Evolutionary conservation across 1,139 yeast genomes (phyloP).

Genomic region (Yamadazyma aaseri): DNA sequence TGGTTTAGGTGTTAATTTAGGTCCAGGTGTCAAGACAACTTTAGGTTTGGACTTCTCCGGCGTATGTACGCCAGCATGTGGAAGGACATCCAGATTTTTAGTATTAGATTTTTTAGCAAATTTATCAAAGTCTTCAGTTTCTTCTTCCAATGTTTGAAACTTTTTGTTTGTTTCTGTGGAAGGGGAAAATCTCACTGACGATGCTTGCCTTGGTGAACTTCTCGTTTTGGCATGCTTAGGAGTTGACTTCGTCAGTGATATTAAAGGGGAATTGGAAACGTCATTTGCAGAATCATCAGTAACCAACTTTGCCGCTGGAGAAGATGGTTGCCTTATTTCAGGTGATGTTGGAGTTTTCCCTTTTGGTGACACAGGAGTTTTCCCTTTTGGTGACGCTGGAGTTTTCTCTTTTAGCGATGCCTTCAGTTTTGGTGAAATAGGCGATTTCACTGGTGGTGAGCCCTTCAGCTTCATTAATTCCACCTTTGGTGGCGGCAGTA

Average conservation of each 20-base stretch:
- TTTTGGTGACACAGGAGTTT: constrained; percentile 11
- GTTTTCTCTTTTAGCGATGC: constrained; percentile 1
- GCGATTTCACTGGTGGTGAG: constrained; percentile 1
- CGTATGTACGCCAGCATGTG: too few relatives aligned
- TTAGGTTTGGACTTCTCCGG: constrained; percentile 3
- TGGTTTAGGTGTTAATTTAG: constrained; percentile 19
- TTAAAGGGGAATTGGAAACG: constrained; percentile 1
- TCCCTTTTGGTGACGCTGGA: constrained; percentile 5
- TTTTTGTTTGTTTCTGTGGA: constrained; percentile 2
- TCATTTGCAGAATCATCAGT: too few relatives aligned
- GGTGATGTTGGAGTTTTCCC: constrained; percentile 9
- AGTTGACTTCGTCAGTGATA: constrained; percentile 3
- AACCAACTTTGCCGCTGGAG: too few relatives aligned
- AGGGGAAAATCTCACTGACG: background rate
- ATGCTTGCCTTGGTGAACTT: background rate
- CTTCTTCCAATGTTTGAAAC: constrained; percentile 22
- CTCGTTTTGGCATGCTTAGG: constrained; percentile 3
- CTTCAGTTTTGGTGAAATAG: constrained; percentile 1
- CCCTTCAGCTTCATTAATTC: too few relatives aligned
- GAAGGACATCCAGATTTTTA: constrained; percentile 5
- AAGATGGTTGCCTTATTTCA: too few relatives aligned
- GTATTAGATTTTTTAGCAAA: background rate
- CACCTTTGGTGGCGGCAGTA: too few relatives aligned
- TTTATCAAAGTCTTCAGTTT: constrained; percentile 13
- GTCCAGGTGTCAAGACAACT: constrained; percentile 18